Percentiles rank a stretch among this genome's conserved stretches.
phyloP scores from a whole-genome alignment of 2,329 filamentous ascomycete species.

The Trichoderma sp. region DNA sequence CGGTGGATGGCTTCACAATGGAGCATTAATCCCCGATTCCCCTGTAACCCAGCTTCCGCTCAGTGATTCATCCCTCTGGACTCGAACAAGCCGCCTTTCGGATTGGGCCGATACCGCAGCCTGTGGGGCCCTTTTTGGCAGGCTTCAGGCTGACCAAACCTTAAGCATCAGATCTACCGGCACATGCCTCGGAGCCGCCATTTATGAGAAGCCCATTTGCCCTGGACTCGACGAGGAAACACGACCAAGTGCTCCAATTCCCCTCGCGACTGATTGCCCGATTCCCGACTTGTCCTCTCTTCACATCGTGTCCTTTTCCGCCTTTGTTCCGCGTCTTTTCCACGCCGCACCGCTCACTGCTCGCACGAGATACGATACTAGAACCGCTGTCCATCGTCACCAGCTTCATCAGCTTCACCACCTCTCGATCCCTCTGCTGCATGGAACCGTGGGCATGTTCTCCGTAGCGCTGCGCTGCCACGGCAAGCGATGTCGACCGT shows the following conservation, averaged over 20 bases:
- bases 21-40: background rate
- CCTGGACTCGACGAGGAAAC: background rate
- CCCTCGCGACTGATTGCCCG: background rate
- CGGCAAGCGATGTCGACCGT: conserved; percentile 40
- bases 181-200: conserved; percentile 17
- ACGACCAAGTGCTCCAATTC: background rate
- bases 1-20: background rate
- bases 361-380: background rate
- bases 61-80: background rate
- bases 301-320: background rate
- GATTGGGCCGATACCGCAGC: conserved; percentile 21
- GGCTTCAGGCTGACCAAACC: conserved; percentile 3
- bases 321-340: background rate
- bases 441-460: conserved; percentile 44
- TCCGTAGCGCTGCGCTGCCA: conserved; percentile 45
- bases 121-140: conserved; percentile 17
- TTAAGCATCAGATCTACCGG: conserved; percentile 17
- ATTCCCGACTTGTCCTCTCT: background rate
- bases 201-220: background rate
- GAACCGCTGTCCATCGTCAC: background rate
- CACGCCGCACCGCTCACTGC: background rate
- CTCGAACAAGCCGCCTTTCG: conserved; percentile 7
- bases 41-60: background rate
- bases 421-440: conserved; percentile 23
- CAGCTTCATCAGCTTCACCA: background rate